Conservation (phyloP, 78 protist genomes). For the Dictyostelium brefeldianum region DNA sequence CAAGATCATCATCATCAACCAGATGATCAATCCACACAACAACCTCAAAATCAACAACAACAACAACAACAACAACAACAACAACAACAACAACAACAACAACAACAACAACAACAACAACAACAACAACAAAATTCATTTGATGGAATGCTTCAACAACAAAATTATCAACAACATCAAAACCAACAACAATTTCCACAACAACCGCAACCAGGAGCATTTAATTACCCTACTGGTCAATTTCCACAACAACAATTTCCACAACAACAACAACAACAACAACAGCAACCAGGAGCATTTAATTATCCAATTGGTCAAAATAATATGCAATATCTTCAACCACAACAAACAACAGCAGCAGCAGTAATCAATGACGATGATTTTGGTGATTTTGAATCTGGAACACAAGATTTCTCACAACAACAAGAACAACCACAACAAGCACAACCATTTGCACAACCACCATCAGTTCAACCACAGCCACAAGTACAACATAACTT, state of each 20-base stretch:
- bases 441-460: background rate
- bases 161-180: background rate
- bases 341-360: conserved; percentile 2
- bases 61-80: too few relatives aligned
- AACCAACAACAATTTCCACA: background rate
- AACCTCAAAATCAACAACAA: too few relatives aligned
- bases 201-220: background rate
- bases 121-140: conserved; percentile 1
- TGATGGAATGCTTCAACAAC: background rate
- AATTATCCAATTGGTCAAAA: conserved; percentile 11
- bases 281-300: conserved; percentile 22
- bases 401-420: conserved; percentile 7
- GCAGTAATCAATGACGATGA: background rate
- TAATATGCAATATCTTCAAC: conserved; percentile 40
- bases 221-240: background rate
- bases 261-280: conserved; percentile 39
- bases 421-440: background rate
- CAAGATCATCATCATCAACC: background rate
- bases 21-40: too few relatives aligned
- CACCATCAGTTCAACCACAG: background rate
- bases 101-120: background rate
- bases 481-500: conserved; percentile 5
- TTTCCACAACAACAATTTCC: background rate
- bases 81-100: too few relatives aligned
- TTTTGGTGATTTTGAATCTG: conserved; percentile 39